Evolutionary conservation across 371 early-diverging fungal species (phyloP).

Genomic region (Apophysomyces variabilis): DNA sequence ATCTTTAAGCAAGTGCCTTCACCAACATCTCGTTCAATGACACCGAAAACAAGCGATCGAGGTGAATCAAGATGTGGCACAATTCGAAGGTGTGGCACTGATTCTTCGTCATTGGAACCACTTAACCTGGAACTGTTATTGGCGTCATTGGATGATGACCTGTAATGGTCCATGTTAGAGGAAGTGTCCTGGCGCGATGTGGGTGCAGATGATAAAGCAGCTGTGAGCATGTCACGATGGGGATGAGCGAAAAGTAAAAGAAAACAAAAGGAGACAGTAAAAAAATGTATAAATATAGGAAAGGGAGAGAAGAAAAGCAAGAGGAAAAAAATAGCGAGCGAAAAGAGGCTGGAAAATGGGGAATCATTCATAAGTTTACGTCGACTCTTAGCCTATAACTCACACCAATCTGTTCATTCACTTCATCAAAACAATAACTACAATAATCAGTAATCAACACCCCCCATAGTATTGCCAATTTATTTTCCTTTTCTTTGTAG

Average conservation of each 20-base stretch:
- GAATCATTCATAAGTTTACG: too few relatives aligned
- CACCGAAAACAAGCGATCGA: conserved; percentile 77
- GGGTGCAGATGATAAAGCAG: conserved; percentile 21
- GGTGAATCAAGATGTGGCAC: conserved; percentile 75
- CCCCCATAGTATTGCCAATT: too few relatives aligned
- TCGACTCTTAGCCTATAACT: too few relatives aligned
- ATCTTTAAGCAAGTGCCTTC: conserved; percentile 71
- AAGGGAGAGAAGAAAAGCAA: conserved; percentile 8
- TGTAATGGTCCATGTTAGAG: background rate
- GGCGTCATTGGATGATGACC: conserved; percentile 11
- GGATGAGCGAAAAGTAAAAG: background rate
- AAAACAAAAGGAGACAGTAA: background rate
- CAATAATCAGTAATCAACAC: too few relatives aligned
- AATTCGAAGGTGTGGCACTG: conserved; percentile 68
- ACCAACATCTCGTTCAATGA: conserved; percentile 76
- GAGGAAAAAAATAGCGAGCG: background rate
- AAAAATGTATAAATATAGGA: conserved; percentile 7
- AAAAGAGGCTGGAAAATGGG: too few relatives aligned
- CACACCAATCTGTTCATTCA: too few relatives aligned
- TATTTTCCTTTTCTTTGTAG: too few relatives aligned
- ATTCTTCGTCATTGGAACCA: conserved; percentile 1
- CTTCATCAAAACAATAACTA: too few relatives aligned
- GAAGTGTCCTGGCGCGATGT: conserved; percentile 15
- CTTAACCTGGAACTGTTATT: background rate
- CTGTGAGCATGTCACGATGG: conserved; percentile 19